These are phyloP conservation scores for Piper longum DNA, from an alignment of 164 flowering plant genomes.

Conservation along the genomic window DNA sequence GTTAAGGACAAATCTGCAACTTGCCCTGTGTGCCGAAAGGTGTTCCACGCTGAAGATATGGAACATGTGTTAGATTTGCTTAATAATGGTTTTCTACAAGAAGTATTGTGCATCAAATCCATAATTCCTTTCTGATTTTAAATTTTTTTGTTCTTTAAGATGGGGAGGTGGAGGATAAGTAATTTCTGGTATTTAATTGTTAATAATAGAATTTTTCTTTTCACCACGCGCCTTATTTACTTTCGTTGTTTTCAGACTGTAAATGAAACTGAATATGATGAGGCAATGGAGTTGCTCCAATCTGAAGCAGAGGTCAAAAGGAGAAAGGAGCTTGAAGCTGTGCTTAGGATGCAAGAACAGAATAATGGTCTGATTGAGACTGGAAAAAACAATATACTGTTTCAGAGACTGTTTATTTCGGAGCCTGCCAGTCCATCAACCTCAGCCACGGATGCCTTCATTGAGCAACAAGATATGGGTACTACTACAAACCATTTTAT, in stretches of 20 bases:
- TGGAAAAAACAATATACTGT: slow-evolving; percentile 28
- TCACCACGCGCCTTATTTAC: neutral
- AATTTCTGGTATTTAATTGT: neutral
- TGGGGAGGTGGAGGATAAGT: neutral
- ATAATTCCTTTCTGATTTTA: neutral
- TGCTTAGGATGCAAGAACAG: slow-evolving; percentile 49
- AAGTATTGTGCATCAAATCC: slow-evolving; percentile 28
- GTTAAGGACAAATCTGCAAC: slow-evolving; percentile 26
- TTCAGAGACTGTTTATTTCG: slow-evolving; percentile 62
- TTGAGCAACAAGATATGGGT: slow-evolving; percentile 15
- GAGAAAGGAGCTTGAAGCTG: slow-evolving; percentile 51
- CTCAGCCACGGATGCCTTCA: slow-evolving; percentile 4
- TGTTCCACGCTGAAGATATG: slow-evolving; percentile 53
- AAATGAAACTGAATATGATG: slow-evolving; percentile 11
- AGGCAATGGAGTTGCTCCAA: slow-evolving; percentile 22
- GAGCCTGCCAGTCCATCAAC: slow-evolving; percentile 16
- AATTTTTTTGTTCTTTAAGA: neutral
- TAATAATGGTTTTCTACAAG: slow-evolving; percentile 20
- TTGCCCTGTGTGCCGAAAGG: slow-evolving; percentile 83
- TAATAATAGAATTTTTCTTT: neutral
- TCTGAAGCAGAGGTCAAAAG: slow-evolving; percentile 48
- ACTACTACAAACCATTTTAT: neutral
- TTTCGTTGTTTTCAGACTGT: slow-evolving; percentile 20
- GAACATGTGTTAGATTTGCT: slow-evolving; percentile 69
- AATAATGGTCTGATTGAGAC: slow-evolving; percentile 61